Evolutionary conservation across 768 basidiomycete species (phyloP).

Genomic region (Gloeostereum incarnatum): DNA sequence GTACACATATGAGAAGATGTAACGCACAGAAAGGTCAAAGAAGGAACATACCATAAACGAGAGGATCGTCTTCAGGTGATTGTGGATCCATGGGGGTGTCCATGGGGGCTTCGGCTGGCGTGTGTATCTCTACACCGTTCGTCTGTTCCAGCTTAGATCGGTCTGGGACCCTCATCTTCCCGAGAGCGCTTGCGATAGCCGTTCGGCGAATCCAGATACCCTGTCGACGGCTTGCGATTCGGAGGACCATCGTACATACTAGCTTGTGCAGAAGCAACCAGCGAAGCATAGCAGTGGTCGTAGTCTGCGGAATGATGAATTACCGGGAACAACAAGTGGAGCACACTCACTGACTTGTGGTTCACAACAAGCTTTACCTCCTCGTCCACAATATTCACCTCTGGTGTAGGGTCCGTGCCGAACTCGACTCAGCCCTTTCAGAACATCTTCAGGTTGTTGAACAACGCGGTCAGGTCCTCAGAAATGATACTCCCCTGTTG

Average conservation of each 20-base stretch:
- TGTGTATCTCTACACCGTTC: slow-evolving; percentile 22
- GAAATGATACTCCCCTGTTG: slow-evolving; percentile 95
- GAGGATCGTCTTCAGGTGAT: slow-evolving; percentile 40
- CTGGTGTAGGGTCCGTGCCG: slow-evolving; percentile 16
- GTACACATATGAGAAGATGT: too few relatives aligned
- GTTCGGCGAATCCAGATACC: slow-evolving; percentile 62
- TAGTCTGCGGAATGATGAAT: slow-evolving; percentile 51
- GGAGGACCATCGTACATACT: slow-evolving; percentile 57
- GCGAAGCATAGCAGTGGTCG: slow-evolving; percentile 75
- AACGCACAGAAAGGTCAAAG: slow-evolving; percentile 2
- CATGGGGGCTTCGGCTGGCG: not conserved
- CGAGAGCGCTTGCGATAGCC: slow-evolving; percentile 62
- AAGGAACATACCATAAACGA: slow-evolving; percentile 58
- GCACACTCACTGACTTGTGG: slow-evolving; percentile 48
- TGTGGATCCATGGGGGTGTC: too few relatives aligned
- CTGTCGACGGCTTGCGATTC: slow-evolving; percentile 56
- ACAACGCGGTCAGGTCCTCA: slow-evolving; percentile 83
- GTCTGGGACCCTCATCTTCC: slow-evolving; percentile 40
- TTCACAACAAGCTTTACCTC: slow-evolving; percentile 42
- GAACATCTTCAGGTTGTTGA: slow-evolving; percentile 70
- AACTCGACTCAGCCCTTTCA: slow-evolving; percentile 57
- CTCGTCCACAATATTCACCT: slow-evolving; percentile 9
- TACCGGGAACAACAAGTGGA: too few relatives aligned
- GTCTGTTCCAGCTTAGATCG: slow-evolving; percentile 32
- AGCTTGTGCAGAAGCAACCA: too few relatives aligned